Percentiles rank a stretch among this genome's conserved stretches.
phyloP scores from a whole-genome alignment of 2,329 filamentous ascomycete genomes.

The Fusarium pseudoanthophilum region DNA sequence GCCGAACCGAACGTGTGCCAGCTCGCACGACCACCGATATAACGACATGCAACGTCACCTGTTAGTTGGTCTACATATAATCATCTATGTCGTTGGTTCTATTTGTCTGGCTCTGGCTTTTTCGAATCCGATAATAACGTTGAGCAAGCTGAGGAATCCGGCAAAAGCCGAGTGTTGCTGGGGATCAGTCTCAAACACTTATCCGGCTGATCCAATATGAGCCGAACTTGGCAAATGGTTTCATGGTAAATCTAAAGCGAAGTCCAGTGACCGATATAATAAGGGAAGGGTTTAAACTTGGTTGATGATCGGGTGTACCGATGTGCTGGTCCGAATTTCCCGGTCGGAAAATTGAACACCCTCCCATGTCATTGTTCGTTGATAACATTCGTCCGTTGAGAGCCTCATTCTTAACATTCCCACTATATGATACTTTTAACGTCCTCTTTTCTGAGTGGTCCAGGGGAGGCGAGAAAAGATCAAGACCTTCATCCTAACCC shows the following conservation, averaged over 20 bases:
- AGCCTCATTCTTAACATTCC: constrained; percentile 3
- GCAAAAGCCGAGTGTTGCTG: not conserved
- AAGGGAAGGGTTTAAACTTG: constrained; percentile 3
- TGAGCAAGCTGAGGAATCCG: not conserved
- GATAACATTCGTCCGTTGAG: not conserved
- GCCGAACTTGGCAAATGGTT: not conserved
- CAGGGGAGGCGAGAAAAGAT: not conserved
- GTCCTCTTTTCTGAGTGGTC: not conserved
- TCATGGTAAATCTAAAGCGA: constrained; percentile 6
- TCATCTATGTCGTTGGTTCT: not conserved
- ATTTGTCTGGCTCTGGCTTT: constrained; percentile 4
- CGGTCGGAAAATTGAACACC: constrained; percentile 3
- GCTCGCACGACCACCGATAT: constrained; percentile 1
- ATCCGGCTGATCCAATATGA: constrained; percentile 16
- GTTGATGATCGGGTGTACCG: constrained; percentile 10
- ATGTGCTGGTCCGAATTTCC: constrained; percentile 19
- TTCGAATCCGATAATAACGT: not conserved
- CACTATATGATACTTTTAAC: not conserved
- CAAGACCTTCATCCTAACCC: not conserved
- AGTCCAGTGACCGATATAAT: not conserved
- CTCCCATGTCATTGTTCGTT: not conserved
- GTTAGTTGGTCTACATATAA: constrained; percentile 2
- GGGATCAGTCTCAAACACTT: constrained; percentile 1
- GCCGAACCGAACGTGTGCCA: constrained; percentile 15
- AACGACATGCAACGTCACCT: constrained; percentile 3